Percentiles rank a stretch among this genome's conserved stretches.
These are phyloP conservation scores for Dendrobium nobile DNA, from an alignment of 106 monocot species.

Conservation along the genomic window DNA sequence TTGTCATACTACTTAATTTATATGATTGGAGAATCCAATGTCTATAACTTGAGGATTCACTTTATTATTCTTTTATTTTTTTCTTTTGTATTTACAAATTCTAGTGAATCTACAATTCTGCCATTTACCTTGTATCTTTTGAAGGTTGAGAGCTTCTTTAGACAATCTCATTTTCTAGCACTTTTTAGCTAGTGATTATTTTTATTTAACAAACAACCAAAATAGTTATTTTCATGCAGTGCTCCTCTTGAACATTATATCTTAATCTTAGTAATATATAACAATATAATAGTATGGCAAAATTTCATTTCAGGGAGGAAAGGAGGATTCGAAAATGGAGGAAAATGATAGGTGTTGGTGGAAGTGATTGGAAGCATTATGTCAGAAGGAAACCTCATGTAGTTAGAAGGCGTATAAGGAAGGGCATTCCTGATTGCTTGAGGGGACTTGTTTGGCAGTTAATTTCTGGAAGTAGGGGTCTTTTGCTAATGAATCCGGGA, in stretches of 20 bases:
- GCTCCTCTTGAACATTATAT: neutral
- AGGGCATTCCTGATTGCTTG: constrained; percentile 94
- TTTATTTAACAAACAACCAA: neutral
- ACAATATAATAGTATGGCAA: neutral
- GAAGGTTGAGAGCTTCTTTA: neutral
- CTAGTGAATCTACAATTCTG: constrained; percentile 2
- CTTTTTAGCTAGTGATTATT: neutral
- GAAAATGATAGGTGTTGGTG: constrained; percentile 98
- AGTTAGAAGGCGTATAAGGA: constrained; percentile 83
- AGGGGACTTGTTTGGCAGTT: constrained; percentile 97
- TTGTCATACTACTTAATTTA: neutral
- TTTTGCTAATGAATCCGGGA: constrained; percentile 89
- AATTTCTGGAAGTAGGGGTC: constrained; percentile 96
- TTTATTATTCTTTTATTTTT: neutral
- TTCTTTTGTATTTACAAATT: neutral
- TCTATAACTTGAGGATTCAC: neutral
- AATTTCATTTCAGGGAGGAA: constrained; percentile 54
- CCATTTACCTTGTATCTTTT: neutral
- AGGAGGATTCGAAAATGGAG: constrained; percentile 90
- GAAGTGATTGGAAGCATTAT: constrained; percentile 96
- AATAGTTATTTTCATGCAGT: neutral
- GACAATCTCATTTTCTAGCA: neutral
- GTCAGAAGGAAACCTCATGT: constrained; percentile 80
- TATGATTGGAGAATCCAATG: neutral
- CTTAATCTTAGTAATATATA: neutral